A percentile compares a stretch with the other conserved stretches of the same genome.
These are phyloP conservation scores for Kwoniella pini DNA, from an alignment of 768 basidiomycete species.

Conservation along the genomic window DNA sequence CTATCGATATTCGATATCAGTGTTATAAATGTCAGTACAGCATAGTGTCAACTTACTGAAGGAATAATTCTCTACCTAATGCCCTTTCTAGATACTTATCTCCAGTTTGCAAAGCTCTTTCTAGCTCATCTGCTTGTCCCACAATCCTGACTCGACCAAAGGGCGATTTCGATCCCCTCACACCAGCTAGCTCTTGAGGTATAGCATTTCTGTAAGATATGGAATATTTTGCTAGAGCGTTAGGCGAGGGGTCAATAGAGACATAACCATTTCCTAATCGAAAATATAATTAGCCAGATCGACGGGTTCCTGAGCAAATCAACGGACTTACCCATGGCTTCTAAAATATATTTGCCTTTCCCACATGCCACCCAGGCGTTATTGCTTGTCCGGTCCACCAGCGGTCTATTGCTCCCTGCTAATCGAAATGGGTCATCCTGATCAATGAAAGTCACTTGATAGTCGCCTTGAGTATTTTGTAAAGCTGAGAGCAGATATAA, in stretches of 20 bases:
- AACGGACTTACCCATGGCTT: conserved; percentile 30
- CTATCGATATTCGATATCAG: no score
- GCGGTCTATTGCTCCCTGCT: background rate
- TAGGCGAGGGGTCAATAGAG: conserved; percentile 21
- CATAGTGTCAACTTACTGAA: conserved; percentile 36
- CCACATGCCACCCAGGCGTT: conserved; percentile 66
- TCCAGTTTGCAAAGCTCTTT: conserved; percentile 38
- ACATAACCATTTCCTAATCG: conserved; percentile 34
- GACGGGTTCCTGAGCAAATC: background rate
- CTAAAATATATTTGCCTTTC: conserved; percentile 63
- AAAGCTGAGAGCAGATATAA: no score
- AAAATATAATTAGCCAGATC: background rate
- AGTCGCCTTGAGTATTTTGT: conserved; percentile 1
- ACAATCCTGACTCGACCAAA: conserved; percentile 16
- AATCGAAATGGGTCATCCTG: conserved; percentile 43
- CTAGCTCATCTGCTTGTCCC: conserved; percentile 38
- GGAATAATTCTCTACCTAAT: conserved; percentile 27
- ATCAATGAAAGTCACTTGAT: conserved; percentile 55
- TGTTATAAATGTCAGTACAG: no score
- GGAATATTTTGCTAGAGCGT: conserved; percentile 1
- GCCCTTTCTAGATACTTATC: conserved; percentile 36
- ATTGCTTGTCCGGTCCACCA: conserved; percentile 14
- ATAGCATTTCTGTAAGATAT: conserved; percentile 34
- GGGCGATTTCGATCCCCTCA: conserved; percentile 2
- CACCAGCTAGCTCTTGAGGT: conserved; percentile 18